Evolutionary conservation across 2,329 filamentous ascomycete genomes (phyloP).

Genomic region (Madurella fahalii): DNA sequence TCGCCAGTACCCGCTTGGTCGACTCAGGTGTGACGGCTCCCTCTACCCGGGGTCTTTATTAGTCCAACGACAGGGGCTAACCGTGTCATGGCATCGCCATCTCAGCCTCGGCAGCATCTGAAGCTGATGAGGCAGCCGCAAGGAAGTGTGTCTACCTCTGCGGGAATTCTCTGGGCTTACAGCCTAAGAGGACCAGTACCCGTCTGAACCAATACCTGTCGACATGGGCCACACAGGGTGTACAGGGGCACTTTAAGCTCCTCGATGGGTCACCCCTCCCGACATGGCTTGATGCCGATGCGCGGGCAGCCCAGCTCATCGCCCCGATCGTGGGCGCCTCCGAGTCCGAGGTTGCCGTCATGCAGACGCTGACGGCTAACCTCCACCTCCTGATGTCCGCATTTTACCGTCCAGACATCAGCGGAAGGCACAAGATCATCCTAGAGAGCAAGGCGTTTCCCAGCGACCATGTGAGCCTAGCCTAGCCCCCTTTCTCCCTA

Average conservation of each 20-base stretch:
- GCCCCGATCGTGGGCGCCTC: conserved; percentile 68
- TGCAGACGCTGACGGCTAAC: conserved; percentile 77
- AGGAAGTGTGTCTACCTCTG: conserved; percentile 62
- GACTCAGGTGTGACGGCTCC: conserved; percentile 20
- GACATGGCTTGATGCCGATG: conserved; percentile 69
- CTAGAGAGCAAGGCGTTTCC: conserved; percentile 78
- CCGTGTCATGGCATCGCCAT: not conserved
- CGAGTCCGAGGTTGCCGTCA: conserved; percentile 67
- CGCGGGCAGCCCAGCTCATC: conserved; percentile 60
- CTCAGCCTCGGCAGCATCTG: conserved; percentile 6
- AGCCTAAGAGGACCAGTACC: conserved; percentile 60
- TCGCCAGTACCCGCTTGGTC: conserved; percentile 25
- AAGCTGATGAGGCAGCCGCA: conserved; percentile 2
- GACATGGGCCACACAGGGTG: conserved; percentile 73
- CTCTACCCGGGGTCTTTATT: not conserved
- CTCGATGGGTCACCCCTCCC: conserved; percentile 57
- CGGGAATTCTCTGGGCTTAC: conserved; percentile 74
- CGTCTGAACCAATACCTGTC: conserved; percentile 66
- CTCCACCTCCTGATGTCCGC: conserved; percentile 73
- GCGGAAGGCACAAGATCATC: conserved; percentile 64
- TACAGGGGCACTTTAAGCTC: conserved; percentile 71
- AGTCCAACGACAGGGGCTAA: conserved; percentile 6
- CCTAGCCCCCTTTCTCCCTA: not conserved
- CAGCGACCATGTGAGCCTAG: conserved; percentile 64
- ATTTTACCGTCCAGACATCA: conserved; percentile 66